Percentiles rank a stretch among this genome's conserved stretches.
Conservation (phyloP, 1,284 basidiomycete genomes). For the Marasmius oreades region DNA sequence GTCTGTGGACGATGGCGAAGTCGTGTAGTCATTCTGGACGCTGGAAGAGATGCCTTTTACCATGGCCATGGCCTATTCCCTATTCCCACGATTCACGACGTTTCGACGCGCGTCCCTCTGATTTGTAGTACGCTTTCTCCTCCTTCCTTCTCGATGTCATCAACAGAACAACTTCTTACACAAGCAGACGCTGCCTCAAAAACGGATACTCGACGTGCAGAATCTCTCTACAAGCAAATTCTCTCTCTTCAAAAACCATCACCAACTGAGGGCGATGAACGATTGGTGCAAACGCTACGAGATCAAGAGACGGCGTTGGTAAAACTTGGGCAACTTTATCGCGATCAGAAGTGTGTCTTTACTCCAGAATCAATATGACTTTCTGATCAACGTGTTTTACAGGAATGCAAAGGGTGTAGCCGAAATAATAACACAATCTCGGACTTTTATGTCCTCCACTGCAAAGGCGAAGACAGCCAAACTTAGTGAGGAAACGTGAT, state of each 20-base stretch:
- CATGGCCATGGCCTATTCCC: background rate
- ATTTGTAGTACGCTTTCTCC: background rate
- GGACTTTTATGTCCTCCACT: slow-evolving; percentile 90
- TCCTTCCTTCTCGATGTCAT: slow-evolving; percentile 24
- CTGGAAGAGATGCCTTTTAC: background rate
- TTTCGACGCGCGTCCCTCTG: slow-evolving; percentile 38
- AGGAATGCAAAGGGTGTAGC: slow-evolving; percentile 87
- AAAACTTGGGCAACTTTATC: slow-evolving; percentile 85
- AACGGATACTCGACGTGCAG: slow-evolving; percentile 41
- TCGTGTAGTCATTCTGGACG: slow-evolving; percentile 35
- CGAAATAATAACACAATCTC: slow-evolving; percentile 82
- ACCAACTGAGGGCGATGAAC: slow-evolving; percentile 7
- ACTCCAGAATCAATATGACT: background rate
- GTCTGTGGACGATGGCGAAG: slow-evolving; percentile 43
- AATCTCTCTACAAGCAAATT: slow-evolving; percentile 69
- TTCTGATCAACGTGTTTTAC: slow-evolving; percentile 1
- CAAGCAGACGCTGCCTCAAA: slow-evolving; percentile 43
- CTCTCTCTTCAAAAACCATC: slow-evolving; percentile 28
- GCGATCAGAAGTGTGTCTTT: slow-evolving; percentile 71
- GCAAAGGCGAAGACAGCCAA: slow-evolving; percentile 99
- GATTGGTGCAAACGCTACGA: slow-evolving; percentile 58
- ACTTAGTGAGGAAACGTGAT: slow-evolving; percentile 60
- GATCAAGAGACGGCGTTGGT: slow-evolving; percentile 88
- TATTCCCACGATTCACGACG: slow-evolving; percentile 32
- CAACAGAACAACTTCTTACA: slow-evolving; percentile 45